Evolutionary conservation across 75 land plant species (phyloP), one percentile per base, ranked within the genome.

Genomic region (Azolla pinnata): DNA sequence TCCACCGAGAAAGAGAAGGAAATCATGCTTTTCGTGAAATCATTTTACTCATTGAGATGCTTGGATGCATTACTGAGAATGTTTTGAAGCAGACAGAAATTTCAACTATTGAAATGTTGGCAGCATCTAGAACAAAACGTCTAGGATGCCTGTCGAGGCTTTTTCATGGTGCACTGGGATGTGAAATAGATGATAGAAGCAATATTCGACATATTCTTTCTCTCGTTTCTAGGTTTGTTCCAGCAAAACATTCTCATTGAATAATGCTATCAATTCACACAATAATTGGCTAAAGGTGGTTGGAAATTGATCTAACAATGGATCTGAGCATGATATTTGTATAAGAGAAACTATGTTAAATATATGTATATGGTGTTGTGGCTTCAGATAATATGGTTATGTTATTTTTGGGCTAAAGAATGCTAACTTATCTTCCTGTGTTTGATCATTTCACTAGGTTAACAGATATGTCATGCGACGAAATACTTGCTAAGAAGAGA

Each of bases 211-310:
- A 52, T 3, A 26, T 52, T 12, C 25, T 52, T 23, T 5, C 24
- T 25, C 54, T 52, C 27, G 29, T 29, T 3, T 52, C 54, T 29
- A 52, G 54, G 54, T 52, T 52, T 52, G 4, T 52, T 2, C 26
- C 27, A 18, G 27, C 18, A 46, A 18, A 2, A 18, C 21, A 46
- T 46, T 18, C 2, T 14, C 2, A 18, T 3, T 46, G 17, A 2
- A 17, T 2, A 46, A 46, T 46, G n/a, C 49, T 38, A 8, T 38
- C 12, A 7, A 8, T 38, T 8, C 7, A 38, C 42, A 38, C 14
- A 38, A 14, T 8, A 38, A 38, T 8, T 38, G 42, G 42, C 14
- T 38, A 14, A 38, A 38, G 14, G 12, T 8, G 42, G 14, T 14
- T 38, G 42, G 42, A 38, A 38, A 38, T n/a, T n/a, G 42, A 8